Conservation (phyloP, 805 yeast species). For the Wickerhamiella cacticola region DNA sequence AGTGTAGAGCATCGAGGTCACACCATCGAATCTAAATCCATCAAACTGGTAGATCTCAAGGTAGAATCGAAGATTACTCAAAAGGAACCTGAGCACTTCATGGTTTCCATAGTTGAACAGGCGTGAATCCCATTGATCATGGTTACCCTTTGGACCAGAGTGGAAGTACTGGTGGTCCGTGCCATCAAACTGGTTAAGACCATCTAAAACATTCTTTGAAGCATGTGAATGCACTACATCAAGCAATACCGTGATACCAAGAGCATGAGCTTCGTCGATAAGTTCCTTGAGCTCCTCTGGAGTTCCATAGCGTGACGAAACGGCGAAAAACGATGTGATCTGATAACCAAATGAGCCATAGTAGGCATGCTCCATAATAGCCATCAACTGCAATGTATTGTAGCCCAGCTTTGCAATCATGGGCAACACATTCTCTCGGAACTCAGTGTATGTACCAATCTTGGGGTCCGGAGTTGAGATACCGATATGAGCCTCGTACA, state of each 20-base stretch:
- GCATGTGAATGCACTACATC: slow-evolving; percentile 97
- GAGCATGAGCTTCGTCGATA: slow-evolving; percentile 79
- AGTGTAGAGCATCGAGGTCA: slow-evolving; percentile 78
- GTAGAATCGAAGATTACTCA: slow-evolving; percentile 74
- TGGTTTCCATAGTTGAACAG: slow-evolving; percentile 83
- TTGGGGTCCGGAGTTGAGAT: slow-evolving; percentile 84
- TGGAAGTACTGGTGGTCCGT: slow-evolving; percentile 93
- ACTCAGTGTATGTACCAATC: slow-evolving; percentile 75
- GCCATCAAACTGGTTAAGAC: slow-evolving; percentile 86
- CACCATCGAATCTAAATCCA: slow-evolving; percentile 96
- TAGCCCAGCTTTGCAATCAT: slow-evolving; percentile 74
- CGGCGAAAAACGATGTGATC: slow-evolving; percentile 82
- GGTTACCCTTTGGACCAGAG: slow-evolving; percentile 78
- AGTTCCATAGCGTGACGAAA: slow-evolving; percentile 81
- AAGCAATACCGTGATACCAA: slow-evolving; percentile 73
- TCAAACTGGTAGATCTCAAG: slow-evolving; percentile 77
- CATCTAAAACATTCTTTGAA: slow-evolving; percentile 87
- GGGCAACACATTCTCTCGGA: slow-evolving; percentile 72
- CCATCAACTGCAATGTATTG: slow-evolving; percentile 91
- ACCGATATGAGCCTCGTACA: slow-evolving; percentile 90
- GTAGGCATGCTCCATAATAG: slow-evolving; percentile 97
- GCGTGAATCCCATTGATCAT: slow-evolving; percentile 93
- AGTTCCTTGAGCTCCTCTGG: slow-evolving; percentile 90
- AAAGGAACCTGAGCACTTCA: slow-evolving; percentile 77
- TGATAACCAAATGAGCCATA: slow-evolving; percentile 98